A percentile compares a stretch with the other conserved stretches of the same genome.
These are phyloP conservation scores for Quercus tomentella DNA, from an alignment of 331 rosid genomes.

Conservation along the genomic window DNA sequence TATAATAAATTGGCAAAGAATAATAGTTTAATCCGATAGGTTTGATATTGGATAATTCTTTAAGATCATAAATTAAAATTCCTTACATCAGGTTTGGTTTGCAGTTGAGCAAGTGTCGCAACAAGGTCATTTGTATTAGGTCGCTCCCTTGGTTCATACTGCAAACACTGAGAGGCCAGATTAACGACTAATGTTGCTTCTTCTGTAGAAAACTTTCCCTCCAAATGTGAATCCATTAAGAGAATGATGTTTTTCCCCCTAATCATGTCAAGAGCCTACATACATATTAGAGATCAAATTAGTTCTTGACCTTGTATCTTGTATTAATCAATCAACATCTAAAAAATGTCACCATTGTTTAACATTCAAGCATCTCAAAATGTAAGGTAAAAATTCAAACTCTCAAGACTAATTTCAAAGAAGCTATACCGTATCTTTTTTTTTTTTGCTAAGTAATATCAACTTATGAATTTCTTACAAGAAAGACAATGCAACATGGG, in stretches of 20 bases:
- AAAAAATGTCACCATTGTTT: background rate
- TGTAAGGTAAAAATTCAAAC: background rate
- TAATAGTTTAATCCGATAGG: background rate
- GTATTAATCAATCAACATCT: background rate
- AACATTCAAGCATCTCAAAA: background rate
- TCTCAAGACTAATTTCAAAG: background rate
- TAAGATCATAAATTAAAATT: conserved; percentile 5
- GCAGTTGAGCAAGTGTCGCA: conserved; percentile 78
- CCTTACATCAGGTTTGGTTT: conserved; percentile 80
- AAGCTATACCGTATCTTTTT: background rate
- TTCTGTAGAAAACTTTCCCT: conserved; percentile 86
- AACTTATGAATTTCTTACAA: background rate
- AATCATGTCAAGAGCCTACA: conserved; percentile 98
- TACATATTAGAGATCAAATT: conserved; percentile 22
- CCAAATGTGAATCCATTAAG: conserved; percentile 94
- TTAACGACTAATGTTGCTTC: conserved; percentile 88
- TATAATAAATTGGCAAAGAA: background rate
- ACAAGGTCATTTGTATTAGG: conserved; percentile 92
- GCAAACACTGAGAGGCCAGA: conserved; percentile 95
- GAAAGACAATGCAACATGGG: background rate
- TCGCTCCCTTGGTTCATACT: conserved; percentile 93
- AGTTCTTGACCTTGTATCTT: background rate
- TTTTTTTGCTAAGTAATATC: too few relatives aligned
- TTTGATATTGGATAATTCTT: background rate
- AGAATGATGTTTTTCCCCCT: conserved; percentile 82